phyloP scores from a whole-genome alignment of 805 yeast species.

The Yamadazyma philogaea region DNA sequence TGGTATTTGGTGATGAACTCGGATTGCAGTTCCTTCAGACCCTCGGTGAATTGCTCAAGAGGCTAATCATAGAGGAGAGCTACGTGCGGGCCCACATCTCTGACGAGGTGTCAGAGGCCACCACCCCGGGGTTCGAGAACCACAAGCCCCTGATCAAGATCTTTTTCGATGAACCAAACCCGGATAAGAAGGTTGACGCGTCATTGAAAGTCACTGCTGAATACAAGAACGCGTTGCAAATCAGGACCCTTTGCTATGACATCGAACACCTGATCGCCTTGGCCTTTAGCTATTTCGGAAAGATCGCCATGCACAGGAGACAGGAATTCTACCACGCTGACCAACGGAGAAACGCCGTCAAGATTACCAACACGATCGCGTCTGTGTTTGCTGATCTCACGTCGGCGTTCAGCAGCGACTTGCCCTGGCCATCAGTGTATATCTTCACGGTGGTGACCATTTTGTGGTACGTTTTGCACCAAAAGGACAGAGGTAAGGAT shows the following conservation, averaged over 20 bases:
- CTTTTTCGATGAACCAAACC: constrained; percentile 39
- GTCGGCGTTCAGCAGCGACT: constrained; percentile 15
- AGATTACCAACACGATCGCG: constrained; percentile 34
- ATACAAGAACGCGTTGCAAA: constrained; percentile 58
- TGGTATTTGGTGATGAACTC: constrained; percentile 36
- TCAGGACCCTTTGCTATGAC: constrained; percentile 49
- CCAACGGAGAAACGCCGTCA: constrained; percentile 41
- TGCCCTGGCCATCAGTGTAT: constrained; percentile 22
- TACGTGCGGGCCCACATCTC: constrained; percentile 50
- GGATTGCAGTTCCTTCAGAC: constrained; percentile 42
- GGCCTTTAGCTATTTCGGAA: constrained; percentile 41
- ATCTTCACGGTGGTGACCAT: constrained; percentile 33
- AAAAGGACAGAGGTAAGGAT: constrained; percentile 23
- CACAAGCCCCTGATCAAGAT: constrained; percentile 41
- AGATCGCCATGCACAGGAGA: constrained; percentile 46
- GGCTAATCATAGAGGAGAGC: constrained; percentile 58
- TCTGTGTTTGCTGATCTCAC: constrained; percentile 23
- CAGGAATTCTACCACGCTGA: constrained; percentile 37
- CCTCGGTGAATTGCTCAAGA: constrained; percentile 46
- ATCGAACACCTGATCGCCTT: constrained; percentile 45
- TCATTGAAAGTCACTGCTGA: constrained; percentile 41
- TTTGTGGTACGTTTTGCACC: constrained; percentile 37
- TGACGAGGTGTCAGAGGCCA: constrained; percentile 40
- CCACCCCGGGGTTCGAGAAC: constrained; percentile 27
- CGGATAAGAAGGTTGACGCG: constrained; percentile 32